A percentile compares a stretch with the other conserved stretches of the same genome.
phyloP scores from a whole-genome alignment of 768 basidiomycete genomes.

The Paxillus involutus region DNA sequence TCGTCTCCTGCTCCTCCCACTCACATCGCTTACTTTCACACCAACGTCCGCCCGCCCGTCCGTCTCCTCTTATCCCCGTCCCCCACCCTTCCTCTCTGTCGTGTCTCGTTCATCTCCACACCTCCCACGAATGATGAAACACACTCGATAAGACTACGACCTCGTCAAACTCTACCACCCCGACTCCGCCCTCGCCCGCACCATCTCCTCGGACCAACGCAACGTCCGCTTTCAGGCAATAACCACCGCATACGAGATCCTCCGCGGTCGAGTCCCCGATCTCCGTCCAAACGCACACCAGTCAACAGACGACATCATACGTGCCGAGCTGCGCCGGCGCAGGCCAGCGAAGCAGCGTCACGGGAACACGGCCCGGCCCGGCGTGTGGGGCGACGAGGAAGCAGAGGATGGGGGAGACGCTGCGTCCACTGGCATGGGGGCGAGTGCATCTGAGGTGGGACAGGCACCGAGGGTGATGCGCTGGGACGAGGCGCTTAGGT shows the following conservation, averaged over 20 bases:
- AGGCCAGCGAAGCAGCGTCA: slow-evolving; percentile 34
- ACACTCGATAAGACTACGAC: slow-evolving; percentile 57
- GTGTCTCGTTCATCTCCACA: not conserved
- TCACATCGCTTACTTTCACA: not conserved
- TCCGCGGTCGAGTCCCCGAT: slow-evolving; percentile 7
- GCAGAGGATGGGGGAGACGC: no score
- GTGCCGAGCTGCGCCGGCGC: slow-evolving; percentile 52
- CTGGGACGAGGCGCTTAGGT: slow-evolving; percentile 2
- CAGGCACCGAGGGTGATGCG: no score
- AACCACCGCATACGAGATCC: slow-evolving; percentile 59
- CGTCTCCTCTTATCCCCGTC: no score
- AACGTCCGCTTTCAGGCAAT: slow-evolving; percentile 67
- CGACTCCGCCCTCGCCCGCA: slow-evolving; percentile 50
- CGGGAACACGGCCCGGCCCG: not conserved
- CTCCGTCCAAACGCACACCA: not conserved
- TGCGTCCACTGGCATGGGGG: no score
- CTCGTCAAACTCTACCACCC: slow-evolving; percentile 74
- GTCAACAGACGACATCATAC: slow-evolving; percentile 37
- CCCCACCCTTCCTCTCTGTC: no score
- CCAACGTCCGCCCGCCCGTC: not conserved
- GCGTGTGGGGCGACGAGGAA: not conserved
- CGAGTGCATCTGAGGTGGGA: no score
- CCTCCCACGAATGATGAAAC: no score
- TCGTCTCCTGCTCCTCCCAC: not conserved
- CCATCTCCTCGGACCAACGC: slow-evolving; percentile 41